Evolutionary conservation across 2,329 filamentous ascomycete genomes (phyloP).

Genomic region (Pseudogymnoascus sp.): DNA sequence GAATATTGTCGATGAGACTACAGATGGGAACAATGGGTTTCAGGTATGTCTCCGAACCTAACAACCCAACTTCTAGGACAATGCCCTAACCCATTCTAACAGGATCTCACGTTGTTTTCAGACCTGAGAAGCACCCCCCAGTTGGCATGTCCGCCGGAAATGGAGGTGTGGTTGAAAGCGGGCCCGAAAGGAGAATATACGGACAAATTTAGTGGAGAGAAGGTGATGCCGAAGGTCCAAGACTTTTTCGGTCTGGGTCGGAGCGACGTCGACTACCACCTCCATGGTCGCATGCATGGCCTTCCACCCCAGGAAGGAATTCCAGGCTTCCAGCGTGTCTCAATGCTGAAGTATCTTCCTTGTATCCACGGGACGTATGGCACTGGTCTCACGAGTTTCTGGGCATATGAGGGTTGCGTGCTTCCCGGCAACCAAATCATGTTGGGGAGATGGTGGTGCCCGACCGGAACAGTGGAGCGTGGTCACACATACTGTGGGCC

Average conservation of each 20-base stretch:
- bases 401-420: constrained; percentile 43
- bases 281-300: constrained; percentile 43
- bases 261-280: constrained; percentile 28
- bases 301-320: constrained; percentile 43
- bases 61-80: not conserved
- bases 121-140: not conserved
- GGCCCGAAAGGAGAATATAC: constrained; percentile 7
- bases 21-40: constrained; percentile 22
- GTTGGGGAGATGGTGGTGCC: constrained; percentile 45
- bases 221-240: constrained; percentile 17
- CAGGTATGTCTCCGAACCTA: constrained; percentile 18
- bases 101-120: constrained; percentile 13
- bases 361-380: constrained; percentile 18
- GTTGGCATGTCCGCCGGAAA: not conserved
- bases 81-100: not conserved
- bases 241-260: constrained; percentile 34
- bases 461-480: constrained; percentile 15
- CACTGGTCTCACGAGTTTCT: constrained; percentile 29
- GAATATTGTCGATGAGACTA: constrained; percentile 13
- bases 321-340: constrained; percentile 48
- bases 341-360: constrained; percentile 45
- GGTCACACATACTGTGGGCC: constrained; percentile 25
- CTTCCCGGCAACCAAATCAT: constrained; percentile 42
- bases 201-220: not conserved
- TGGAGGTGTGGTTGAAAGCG: constrained; percentile 9